Conservation (phyloP, 805 yeast genomes). For the Starmerella asiatica region DNA sequence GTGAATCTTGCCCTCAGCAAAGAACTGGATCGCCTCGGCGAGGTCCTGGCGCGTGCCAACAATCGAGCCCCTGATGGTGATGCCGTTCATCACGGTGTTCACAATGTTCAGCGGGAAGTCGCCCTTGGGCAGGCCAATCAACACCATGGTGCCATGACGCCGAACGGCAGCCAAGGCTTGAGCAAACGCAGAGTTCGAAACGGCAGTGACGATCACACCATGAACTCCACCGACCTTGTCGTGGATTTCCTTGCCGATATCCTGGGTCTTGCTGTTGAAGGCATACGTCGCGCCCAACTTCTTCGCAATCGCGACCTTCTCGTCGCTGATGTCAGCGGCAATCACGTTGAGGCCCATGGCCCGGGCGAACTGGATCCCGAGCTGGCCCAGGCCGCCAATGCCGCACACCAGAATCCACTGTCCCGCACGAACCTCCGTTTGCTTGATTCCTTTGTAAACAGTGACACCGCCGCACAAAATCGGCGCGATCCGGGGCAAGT, state of each 20-base stretch:
- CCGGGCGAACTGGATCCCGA: constrained; percentile 60
- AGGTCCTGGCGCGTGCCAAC: constrained; percentile 86
- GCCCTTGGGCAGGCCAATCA: constrained; percentile 69
- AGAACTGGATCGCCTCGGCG: constrained; percentile 66
- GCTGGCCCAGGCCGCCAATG: constrained; percentile 66
- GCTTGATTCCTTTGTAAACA: constrained; percentile 79
- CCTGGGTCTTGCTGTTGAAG: constrained; percentile 41
- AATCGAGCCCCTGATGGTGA: constrained; percentile 65
- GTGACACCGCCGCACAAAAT: constrained; percentile 86
- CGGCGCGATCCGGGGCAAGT: constrained; percentile 66
- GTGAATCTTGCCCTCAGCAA: constrained; percentile 54
- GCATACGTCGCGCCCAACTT: constrained; percentile 53
- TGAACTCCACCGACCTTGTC: constrained; percentile 65
- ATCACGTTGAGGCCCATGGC: constrained; percentile 66
- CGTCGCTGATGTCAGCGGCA: constrained; percentile 60
- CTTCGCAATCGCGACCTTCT: constrained; percentile 41
- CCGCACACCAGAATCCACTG: constrained; percentile 68
- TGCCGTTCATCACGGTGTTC: constrained; percentile 57
- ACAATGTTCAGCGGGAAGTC: constrained; percentile 62
- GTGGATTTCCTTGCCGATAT: constrained; percentile 36
- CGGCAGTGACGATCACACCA: constrained; percentile 64
- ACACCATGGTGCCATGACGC: constrained; percentile 55
- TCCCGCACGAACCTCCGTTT: constrained; percentile 55
- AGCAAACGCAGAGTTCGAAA: constrained; percentile 52
- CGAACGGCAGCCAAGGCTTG: constrained; percentile 49